phyloP scores from a whole-genome alignment of 2,329 filamentous ascomycete genomes.

The Fusarium armeniacum region DNA sequence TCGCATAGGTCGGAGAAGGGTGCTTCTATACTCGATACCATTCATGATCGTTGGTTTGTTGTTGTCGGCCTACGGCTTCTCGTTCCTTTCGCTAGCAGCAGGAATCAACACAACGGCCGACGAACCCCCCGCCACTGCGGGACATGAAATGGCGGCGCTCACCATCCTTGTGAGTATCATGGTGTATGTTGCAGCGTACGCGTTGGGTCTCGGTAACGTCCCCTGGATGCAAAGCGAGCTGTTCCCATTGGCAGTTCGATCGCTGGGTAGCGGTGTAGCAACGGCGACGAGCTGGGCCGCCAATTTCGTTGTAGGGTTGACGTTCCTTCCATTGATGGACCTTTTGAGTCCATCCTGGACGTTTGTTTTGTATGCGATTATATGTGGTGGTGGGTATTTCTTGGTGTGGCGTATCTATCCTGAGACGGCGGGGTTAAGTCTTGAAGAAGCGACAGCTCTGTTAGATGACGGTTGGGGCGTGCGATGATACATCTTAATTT shows the following conservation, averaged over 20 bases:
- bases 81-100: slow-evolving; percentile 66
- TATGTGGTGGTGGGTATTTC: slow-evolving; percentile 78
- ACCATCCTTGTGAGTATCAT: slow-evolving; percentile 82
- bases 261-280: slow-evolving; percentile 77
- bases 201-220: slow-evolving; percentile 89
- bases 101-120: slow-evolving; percentile 32
- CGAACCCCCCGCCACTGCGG: slow-evolving; percentile 37
- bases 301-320: slow-evolving; percentile 88
- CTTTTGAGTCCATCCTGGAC: slow-evolving; percentile 79
- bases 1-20: slow-evolving; percentile 80
- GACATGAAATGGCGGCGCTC: slow-evolving; percentile 57
- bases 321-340: slow-evolving; percentile 91
- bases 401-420: slow-evolving; percentile 83
- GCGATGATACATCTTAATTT: slow-evolving; percentile 52
- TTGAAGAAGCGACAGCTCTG: slow-evolving; percentile 83
- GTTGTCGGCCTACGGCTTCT: slow-evolving; percentile 80
- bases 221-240: slow-evolving; percentile 97
- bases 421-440: slow-evolving; percentile 83
- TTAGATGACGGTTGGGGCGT: slow-evolving; percentile 82
- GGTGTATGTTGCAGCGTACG: slow-evolving; percentile 87
- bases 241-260: slow-evolving; percentile 82
- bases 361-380: slow-evolving; percentile 81
- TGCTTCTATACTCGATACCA: slow-evolving; percentile 85
- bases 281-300: slow-evolving; percentile 89
- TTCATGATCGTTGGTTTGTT: slow-evolving; percentile 83